phyloP scores from a whole-genome alignment of 495 filamentous ascomycete genomes.

The Alectoria sarmentosa region DNA sequence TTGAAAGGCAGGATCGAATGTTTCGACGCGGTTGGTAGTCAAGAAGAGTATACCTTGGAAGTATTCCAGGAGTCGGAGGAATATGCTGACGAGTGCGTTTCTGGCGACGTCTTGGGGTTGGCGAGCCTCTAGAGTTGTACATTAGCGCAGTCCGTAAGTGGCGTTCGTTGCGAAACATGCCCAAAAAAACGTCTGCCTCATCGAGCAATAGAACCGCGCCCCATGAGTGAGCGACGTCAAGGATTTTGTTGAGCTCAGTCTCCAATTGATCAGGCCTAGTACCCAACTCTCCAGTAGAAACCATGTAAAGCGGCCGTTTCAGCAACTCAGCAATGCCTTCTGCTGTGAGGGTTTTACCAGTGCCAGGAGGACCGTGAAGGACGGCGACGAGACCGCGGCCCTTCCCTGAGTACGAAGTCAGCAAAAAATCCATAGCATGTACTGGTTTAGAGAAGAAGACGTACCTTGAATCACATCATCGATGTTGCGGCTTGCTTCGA shows the following conservation, averaged over 20 bases:
- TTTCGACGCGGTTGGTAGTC: conserved; percentile 73
- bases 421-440: conserved; percentile 50
- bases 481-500: conserved; percentile 73
- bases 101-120: conserved; percentile 63
- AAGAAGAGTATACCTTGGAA: conserved; percentile 78
- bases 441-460: conserved; percentile 47
- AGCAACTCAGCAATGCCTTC: conserved; percentile 82
- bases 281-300: conserved; percentile 74
- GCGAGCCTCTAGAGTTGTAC: conserved; percentile 46
- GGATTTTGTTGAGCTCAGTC: conserved; percentile 70
- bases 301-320: conserved; percentile 77
- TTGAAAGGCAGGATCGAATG: conserved; percentile 62
- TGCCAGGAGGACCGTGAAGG: conserved; percentile 76
- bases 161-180: neutral
- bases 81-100: conserved; percentile 73
- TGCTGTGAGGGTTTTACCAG: conserved; percentile 84
- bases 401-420: conserved; percentile 67
- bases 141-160: neutral
- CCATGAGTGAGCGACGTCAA: conserved; percentile 85
- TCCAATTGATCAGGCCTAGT: conserved; percentile 74
- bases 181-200: conserved; percentile 71
- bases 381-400: conserved; percentile 69
- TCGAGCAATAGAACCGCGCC: conserved; percentile 72
- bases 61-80: conserved; percentile 64
- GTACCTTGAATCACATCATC: conserved; percentile 64